Evolutionary conservation across 2,329 filamentous ascomycete species (phyloP).

Genomic region (Sporothrix inflata): DNA sequence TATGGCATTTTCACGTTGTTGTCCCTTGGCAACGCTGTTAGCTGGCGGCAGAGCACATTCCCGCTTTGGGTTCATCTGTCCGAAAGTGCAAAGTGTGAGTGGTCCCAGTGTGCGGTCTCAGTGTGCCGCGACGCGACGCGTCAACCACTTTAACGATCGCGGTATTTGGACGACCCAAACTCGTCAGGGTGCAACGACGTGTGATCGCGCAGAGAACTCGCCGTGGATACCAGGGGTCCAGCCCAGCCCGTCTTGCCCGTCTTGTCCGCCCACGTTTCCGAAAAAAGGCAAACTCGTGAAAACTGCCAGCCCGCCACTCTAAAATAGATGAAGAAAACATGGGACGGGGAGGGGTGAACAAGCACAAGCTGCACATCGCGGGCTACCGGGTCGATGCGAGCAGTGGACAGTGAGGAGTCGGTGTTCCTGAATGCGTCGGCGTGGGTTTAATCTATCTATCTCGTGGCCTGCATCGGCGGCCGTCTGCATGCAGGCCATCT

Average conservation of each 20-base stretch:
- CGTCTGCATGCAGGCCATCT: not conserved
- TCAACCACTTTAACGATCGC: conserved; percentile 13
- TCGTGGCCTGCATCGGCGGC: conserved; percentile 14
- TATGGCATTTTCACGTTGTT: too few species aligned
- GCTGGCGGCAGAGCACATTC: conserved; percentile 2
- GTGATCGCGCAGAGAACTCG: not conserved
- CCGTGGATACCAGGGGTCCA: not conserved
- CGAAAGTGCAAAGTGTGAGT: not conserved
- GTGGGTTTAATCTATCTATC: not conserved
- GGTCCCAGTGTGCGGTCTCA: not conserved
- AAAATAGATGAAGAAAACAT: conserved; percentile 9
- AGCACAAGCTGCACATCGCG: not conserved
- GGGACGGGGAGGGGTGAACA: not conserved
- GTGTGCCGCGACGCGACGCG: conserved; percentile 15
- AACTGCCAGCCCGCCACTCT: conserved; percentile 20
- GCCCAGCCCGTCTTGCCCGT: not conserved
- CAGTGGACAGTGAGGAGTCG: not conserved
- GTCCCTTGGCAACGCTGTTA: conserved; percentile 8
- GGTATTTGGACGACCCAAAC: not conserved
- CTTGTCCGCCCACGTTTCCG: not conserved
- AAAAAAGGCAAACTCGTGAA: conserved; percentile 5
- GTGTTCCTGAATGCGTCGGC: not conserved
- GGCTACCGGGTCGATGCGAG: conserved; percentile 7
- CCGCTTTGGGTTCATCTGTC: not conserved
- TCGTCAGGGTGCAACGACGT: not conserved